Evolutionary conservation across 163 green algal genomes (phyloP).

Genomic region (Chlamydomonas reinhardtii): DNA sequence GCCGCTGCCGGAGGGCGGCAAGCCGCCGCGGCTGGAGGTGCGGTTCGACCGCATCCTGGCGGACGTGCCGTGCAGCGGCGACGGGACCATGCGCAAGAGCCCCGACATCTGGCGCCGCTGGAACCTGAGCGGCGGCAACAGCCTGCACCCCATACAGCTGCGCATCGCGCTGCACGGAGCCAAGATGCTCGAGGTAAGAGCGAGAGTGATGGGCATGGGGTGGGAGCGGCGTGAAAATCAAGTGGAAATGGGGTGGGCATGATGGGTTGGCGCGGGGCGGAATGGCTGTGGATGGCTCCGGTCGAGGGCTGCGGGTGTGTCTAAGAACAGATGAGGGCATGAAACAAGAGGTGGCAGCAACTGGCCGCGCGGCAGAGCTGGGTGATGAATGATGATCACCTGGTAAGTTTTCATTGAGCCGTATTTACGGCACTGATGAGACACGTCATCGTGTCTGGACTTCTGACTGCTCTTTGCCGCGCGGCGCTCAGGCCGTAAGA

Average conservation of each 20-base stretch:
- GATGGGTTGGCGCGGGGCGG: too few relatives aligned
- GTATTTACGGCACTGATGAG: constrained; percentile 12
- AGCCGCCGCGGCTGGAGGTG: constrained; percentile 45
- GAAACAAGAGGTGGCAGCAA: too few relatives aligned
- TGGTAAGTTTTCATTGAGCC: constrained; percentile 13
- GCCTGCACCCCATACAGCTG: constrained; percentile 94
- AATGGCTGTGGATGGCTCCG: too few relatives aligned
- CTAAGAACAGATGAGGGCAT: too few relatives aligned
- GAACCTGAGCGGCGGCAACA: constrained; percentile 80
- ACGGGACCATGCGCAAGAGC: constrained; percentile 97
- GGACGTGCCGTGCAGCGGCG: constrained; percentile 96
- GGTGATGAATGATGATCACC: constrained; percentile 3
- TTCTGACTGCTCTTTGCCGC: constrained; percentile 12
- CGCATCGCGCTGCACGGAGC: constrained; percentile 87
- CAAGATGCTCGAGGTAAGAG: constrained; percentile 79
- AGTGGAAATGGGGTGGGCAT: too few relatives aligned
- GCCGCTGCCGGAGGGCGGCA: neutral
- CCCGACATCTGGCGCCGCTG: constrained; percentile 97
- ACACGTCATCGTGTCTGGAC: constrained; percentile 43
- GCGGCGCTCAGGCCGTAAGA: too few relatives aligned
- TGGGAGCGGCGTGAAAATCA: too few relatives aligned
- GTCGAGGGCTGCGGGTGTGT: too few relatives aligned
- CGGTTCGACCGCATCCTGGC: constrained; percentile 96
- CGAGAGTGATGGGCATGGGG: neutral
- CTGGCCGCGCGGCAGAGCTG: neutral